These are phyloP conservation scores for Alternaria sp. DNA, from an alignment of 2,329 filamentous ascomycete genomes.

Conservation along the genomic window DNA sequence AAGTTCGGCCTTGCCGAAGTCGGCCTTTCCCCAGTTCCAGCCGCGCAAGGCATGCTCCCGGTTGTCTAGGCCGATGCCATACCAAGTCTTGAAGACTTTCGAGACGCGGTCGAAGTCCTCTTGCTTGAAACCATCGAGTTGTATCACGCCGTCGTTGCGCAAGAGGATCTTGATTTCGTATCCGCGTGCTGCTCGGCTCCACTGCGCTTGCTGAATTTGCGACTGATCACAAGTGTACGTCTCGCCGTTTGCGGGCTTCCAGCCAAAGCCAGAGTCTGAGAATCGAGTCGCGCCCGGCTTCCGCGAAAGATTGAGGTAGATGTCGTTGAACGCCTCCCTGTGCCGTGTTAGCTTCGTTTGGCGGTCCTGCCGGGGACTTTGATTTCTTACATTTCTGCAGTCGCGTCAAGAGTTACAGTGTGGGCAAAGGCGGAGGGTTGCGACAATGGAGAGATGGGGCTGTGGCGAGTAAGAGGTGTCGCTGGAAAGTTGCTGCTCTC, in stretches of 20 bases:
- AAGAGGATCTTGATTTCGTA: constrained; percentile 93
- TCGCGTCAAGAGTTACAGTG: not conserved
- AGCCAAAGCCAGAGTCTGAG: constrained; percentile 91
- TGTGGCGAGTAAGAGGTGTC: constrained; percentile 7
- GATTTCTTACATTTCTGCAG: constrained; percentile 12
- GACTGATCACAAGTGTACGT: constrained; percentile 91
- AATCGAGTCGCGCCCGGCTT: constrained; percentile 93
- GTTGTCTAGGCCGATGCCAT: constrained; percentile 89
- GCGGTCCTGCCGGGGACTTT: not conserved
- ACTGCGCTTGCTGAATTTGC: constrained; percentile 87
- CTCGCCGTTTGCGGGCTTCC: constrained; percentile 89
- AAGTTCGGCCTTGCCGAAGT: constrained; percentile 94
- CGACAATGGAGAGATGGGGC: not conserved
- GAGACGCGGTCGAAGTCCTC: constrained; percentile 91
- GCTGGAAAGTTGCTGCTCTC: constrained; percentile 12
- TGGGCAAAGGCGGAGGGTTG: not conserved
- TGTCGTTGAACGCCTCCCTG: constrained; percentile 95
- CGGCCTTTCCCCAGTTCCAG: constrained; percentile 99
- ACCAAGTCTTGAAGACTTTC: constrained; percentile 98
- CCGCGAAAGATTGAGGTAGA: constrained; percentile 94
- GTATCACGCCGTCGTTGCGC: constrained; percentile 83
- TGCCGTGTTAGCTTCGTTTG: constrained; percentile 4
- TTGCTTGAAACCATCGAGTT: constrained; percentile 93
- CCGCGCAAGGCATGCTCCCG: constrained; percentile 94
- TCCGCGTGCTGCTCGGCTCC: constrained; percentile 91